Evolutionary conservation across 208 protist genomes (phyloP), one percentile per base, ranked within the genome.

Genomic region (Crithidia acanthocephali): DNA sequence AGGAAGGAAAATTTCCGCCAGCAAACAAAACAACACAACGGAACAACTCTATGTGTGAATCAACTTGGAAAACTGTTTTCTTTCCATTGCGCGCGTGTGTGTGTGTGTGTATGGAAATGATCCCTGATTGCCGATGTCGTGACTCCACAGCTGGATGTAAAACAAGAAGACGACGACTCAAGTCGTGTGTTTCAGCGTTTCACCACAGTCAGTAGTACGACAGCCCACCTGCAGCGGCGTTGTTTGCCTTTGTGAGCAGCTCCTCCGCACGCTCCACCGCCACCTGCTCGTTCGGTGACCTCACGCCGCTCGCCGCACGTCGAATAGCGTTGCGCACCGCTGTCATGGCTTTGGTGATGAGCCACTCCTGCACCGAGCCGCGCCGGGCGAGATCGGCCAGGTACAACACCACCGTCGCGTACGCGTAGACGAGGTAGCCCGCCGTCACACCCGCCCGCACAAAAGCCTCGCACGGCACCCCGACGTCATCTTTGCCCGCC

Each of bases 401-500:
- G 59, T 73, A 72, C 52, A 81, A 62, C 57, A 91, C 66, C 45
- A 83, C 74, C 25, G 81, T 79, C 13, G 89, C 81, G 59, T 91
- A 75, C 0, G 89, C 90, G 71, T 90, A 84, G 25, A 91, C 65
- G 15, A 97, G 76, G 18, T 85, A 85, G 20, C 66, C 79, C 0
- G 22, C 30, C 10, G 76, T 71, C 20, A 84, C 79, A 32, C 72
- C 68, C 10, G 72, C 73, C 44, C 56, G 68, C 11, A 15, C 45
- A 33, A 81, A 76, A 37, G 64, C 58, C 23, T 67, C 64, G 47
- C 76, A 81, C 58, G 16, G 71, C 50, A 84, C 68, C 35, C 60
- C 81, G 44, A 83, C 59, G 44, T 80, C 68, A 35, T 90, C 82
- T 47, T 76, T 89, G 27, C 65, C 76, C 5, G 83, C 76, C 50